Evolutionary conservation across 768 basidiomycete genomes (phyloP), one percentile per base, ranked within the genome.

Genomic region (Hericium rajendrae): DNA sequence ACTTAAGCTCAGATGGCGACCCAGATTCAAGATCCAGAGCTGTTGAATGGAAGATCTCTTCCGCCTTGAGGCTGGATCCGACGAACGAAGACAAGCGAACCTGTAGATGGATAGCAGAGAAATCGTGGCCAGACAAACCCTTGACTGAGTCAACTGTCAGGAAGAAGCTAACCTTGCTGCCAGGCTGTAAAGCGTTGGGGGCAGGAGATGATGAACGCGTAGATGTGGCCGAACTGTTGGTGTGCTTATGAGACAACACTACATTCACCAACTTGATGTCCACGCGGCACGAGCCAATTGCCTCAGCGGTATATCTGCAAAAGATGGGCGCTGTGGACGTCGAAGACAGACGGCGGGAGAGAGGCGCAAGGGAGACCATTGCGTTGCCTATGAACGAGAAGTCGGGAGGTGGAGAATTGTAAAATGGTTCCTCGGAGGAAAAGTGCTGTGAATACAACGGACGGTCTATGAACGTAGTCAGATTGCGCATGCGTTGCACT

Each of bases 361-460:
- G 77, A 2, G 93, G 85, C 0, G 87, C 83, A 24, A 99, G 78
- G 13, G 91, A 89, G 55, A 94, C 76, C 32, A 89, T 72, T 0
- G 90, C 87, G 64, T 90, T 88, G 57, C 94, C 97, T 56, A 99
- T 85, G 70, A 94, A 95, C 6, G 93, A 95, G 69, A 89, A 94
- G 62, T 88, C 84, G 6, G 92, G 89, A 2, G 91, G 83, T 2
- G 90, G 88, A 38, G 80, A 80, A 67, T 95, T 88, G 71, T 89
- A 94, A 74, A 98, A 99, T 2, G 91, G 88, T 71, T 92, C 92
- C 62, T 94, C 88, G 13, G 86, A 85, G 32, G 91, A 90, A 73
- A 98, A 97, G 70, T 98, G 95, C 61, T 86, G 88, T 10, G 91
- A 89, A 70, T 94, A 95, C 3, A 88, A 90, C 6, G 95, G 97